phyloP scores from a whole-genome alignment of 495 filamentous ascomycete species.

The Penicillium pulvis region DNA sequence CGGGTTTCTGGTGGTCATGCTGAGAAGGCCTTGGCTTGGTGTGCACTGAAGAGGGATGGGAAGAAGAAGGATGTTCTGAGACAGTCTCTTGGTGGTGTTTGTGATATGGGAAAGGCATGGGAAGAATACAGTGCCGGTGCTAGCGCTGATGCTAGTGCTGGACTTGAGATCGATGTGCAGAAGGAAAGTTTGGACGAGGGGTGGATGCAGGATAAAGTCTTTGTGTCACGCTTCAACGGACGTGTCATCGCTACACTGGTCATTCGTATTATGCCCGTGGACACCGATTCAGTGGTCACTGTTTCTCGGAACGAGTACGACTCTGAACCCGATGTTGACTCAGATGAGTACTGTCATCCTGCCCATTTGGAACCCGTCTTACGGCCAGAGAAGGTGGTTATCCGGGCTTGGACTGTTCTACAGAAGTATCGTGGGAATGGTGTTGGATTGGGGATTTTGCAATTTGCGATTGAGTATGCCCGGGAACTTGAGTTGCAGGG shows the following conservation, averaged over 20 bases:
- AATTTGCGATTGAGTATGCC: conserved; percentile 61
- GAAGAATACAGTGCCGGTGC: not conserved
- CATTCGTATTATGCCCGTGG: conserved; percentile 41
- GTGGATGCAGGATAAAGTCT: conserved; percentile 29
- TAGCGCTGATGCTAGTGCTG: not conserved
- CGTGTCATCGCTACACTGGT: conserved; percentile 59
- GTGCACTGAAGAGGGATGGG: not conserved
- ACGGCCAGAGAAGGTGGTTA: conserved; percentile 35
- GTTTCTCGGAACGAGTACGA: not conserved
- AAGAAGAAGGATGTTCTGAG: not conserved
- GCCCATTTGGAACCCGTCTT: not conserved
- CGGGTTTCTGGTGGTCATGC: not conserved
- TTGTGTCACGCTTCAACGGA: conserved; percentile 57
- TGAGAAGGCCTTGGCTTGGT: too few relatives aligned
- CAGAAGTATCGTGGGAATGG: conserved; percentile 66
- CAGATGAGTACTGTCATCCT: not conserved
- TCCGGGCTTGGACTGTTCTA: conserved; percentile 77
- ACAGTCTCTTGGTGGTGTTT: not conserved
- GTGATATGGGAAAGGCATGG: not conserved
- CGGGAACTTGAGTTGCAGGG: conserved; percentile 56
- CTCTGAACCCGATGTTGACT: not conserved
- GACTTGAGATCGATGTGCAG: not conserved
- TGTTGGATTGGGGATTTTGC: conserved; percentile 67
- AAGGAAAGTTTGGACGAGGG: not conserved
- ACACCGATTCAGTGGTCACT: conserved; percentile 9